These are phyloP conservation scores for Albifimbria verrucaria DNA, from an alignment of 2,329 filamentous ascomycete species.

Conservation along the genomic window DNA sequence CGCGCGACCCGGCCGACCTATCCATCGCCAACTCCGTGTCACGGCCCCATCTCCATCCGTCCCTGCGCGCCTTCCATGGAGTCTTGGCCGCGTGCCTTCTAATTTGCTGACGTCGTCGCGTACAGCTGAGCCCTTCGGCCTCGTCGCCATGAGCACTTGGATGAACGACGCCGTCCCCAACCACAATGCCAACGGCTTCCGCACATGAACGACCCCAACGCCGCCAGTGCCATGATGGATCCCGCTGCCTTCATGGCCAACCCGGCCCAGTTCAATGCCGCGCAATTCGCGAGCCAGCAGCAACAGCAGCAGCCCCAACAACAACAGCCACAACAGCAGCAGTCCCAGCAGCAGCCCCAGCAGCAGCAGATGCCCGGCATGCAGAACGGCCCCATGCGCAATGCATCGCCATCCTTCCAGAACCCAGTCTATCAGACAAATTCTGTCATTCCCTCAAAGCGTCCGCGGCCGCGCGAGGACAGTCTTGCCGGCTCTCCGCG, in stretches of 20 bases:
- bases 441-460: conserved; percentile 84
- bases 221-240: conserved; percentile 60
- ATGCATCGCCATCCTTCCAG: conserved; percentile 73
- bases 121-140: conserved; percentile 36
- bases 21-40: conserved; percentile 42
- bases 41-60: conserved; percentile 43
- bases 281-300: conserved; percentile 52
- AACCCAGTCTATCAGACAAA: conserved; percentile 81
- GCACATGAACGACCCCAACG: conserved; percentile 61
- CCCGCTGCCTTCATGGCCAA: conserved; percentile 61
- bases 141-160: conserved; percentile 66
- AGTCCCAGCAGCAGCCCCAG: neutral
- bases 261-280: conserved; percentile 57
- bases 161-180: conserved; percentile 69
- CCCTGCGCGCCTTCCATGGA: conserved; percentile 36
- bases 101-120: conserved; percentile 42
- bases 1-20: conserved; percentile 32
- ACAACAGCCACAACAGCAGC: neutral
- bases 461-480: conserved; percentile 77
- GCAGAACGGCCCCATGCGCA: conserved; percentile 82
- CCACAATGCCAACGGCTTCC: conserved; percentile 68
- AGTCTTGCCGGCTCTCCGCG: conserved; percentile 79
- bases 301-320: neutral
- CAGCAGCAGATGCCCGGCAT: conserved; percentile 53
- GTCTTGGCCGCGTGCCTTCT: conserved; percentile 34